Evolutionary conservation across 2,329 filamentous ascomycete genomes (phyloP).

Genomic region (Diaporthe ampelina): DNA sequence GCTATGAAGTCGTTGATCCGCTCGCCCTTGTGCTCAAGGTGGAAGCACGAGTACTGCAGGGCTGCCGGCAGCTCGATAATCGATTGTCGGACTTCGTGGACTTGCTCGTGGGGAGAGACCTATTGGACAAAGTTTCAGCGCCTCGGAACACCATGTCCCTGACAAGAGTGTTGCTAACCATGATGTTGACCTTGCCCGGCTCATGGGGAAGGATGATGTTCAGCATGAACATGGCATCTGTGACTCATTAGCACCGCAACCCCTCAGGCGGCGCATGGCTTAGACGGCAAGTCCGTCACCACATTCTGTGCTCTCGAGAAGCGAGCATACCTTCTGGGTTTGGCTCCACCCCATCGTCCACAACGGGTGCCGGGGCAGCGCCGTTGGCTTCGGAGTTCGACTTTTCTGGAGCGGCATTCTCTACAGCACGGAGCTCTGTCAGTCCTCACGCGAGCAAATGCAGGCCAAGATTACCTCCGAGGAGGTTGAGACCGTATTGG

Average conservation of each 20-base stretch:
- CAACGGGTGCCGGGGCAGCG: slow-evolving; percentile 41
- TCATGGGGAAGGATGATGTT: slow-evolving; percentile 86
- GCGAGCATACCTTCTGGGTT: slow-evolving; percentile 50
- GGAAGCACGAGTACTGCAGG: slow-evolving; percentile 98
- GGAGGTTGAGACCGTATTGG: background rate
- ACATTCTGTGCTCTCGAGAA: slow-evolving; percentile 43
- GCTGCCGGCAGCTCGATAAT: slow-evolving; percentile 94
- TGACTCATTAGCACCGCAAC: slow-evolving; percentile 43
- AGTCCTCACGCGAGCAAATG: slow-evolving; percentile 30
- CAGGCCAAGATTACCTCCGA: background rate
- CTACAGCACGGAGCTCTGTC: slow-evolving; percentile 24
- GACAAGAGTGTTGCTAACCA: slow-evolving; percentile 68
- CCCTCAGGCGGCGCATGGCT: background rate
- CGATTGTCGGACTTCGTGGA: slow-evolving; percentile 96
- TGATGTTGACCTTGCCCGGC: slow-evolving; percentile 84
- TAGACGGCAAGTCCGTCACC: background rate
- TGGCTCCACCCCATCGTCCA: slow-evolving; percentile 49
- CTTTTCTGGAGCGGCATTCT: slow-evolving; percentile 36
- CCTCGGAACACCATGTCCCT: slow-evolving; percentile 15
- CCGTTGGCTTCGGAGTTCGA: slow-evolving; percentile 24
- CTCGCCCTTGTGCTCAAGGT: slow-evolving; percentile 90
- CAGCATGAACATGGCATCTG: slow-evolving; percentile 70
- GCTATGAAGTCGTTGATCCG: slow-evolving; percentile 96
- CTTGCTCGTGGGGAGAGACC: slow-evolving; percentile 94
- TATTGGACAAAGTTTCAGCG: slow-evolving; percentile 55